Evolutionary conservation across 768 basidiomycete species (phyloP), one percentile per base, ranked within the genome.

Genomic region (Psilocybe tampanensis): DNA sequence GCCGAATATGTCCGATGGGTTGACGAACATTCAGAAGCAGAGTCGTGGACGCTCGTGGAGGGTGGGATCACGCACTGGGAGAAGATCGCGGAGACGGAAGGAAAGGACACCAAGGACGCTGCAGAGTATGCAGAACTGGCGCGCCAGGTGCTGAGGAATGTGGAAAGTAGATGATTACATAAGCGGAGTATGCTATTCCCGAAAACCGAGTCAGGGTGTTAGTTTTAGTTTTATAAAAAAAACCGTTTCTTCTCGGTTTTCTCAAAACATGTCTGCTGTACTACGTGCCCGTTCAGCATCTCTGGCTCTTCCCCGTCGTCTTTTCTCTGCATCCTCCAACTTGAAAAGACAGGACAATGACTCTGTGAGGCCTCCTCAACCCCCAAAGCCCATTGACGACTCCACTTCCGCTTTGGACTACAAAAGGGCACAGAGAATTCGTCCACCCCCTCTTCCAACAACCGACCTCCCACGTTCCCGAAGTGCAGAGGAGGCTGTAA

Each of bases 1-100:
- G 82, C 89, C 3, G 97, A 98, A 75, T 99, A 99, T 70, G 92
- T 97, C 47, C 85, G 92, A 43, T 99, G 95, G 95, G 80, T 98
- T 12, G 90, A 93, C 57, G 95, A 97, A 68, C 97, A 98, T 66
- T 77, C 85, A 2, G 85, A 88, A 58, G 82, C 80, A 57, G 96
- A 98, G 68, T 83, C 89, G 8, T 84, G 86, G 82, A 84, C 83
- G 13, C 79, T 98, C 44, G 75, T 99, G 11, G 91, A 95, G 52
- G 82, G 88, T 15, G 89, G 90, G 0, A 73, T 98, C 17, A 67
- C 81, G 3, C 86, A 88, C 58, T 93, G 90, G 91, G 89, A 94
- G 70, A 88, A 87, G 66, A 74, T 84, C 18, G 76, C 84, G 9
- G 88, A 86, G 66, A 79, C 73, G 19, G 82, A 86, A 62, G 83